Percentiles rank a stretch among this genome's conserved stretches.
Conservation (phyloP, 805 yeast genomes). For the Wickerhamiella azyma region DNA sequence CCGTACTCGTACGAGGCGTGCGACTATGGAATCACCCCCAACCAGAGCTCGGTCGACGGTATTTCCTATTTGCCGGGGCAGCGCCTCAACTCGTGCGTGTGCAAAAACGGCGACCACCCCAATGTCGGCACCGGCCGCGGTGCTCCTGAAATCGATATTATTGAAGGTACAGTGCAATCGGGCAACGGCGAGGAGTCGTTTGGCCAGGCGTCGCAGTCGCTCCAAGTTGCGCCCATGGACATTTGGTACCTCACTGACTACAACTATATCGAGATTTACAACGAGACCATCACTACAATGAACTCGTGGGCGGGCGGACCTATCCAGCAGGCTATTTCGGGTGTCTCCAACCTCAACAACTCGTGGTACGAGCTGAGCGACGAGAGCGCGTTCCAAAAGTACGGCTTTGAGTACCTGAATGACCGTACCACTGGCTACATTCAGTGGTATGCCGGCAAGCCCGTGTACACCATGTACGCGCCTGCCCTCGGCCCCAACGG, state of each 20-base stretch:
- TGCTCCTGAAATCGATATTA: constrained; percentile 86
- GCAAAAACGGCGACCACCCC: constrained; percentile 77
- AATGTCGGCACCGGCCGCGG: constrained; percentile 81
- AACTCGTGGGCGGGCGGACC: constrained; percentile 90
- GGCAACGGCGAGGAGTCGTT: constrained; percentile 26
- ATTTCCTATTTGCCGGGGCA: constrained; percentile 80
- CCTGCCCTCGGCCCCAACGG: constrained; percentile 81
- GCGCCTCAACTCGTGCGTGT: constrained; percentile 59
- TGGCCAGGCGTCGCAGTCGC: constrained; percentile 81
- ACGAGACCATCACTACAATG: constrained; percentile 58
- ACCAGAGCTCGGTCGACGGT: constrained; percentile 84
- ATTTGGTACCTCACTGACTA: constrained; percentile 91
- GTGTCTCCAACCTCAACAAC: constrained; percentile 59
- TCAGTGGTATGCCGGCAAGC: constrained; percentile 78
- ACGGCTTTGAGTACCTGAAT: constrained; percentile 64
- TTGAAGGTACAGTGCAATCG: constrained; percentile 58
- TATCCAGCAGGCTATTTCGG: constrained; percentile 84
- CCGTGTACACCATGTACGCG: constrained; percentile 62
- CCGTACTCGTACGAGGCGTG: constrained; percentile 79
- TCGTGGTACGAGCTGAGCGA: constrained; percentile 66
- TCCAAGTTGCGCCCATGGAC: constrained; percentile 88
- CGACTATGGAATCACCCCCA: constrained; percentile 90
- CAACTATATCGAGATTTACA: constrained; percentile 59
- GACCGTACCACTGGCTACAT: constrained; percentile 61
- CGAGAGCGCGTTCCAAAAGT: constrained; percentile 47